Evolutionary conservation across 2,329 filamentous ascomycete species (phyloP).

Genomic region (Huntiella abstrusa): DNA sequence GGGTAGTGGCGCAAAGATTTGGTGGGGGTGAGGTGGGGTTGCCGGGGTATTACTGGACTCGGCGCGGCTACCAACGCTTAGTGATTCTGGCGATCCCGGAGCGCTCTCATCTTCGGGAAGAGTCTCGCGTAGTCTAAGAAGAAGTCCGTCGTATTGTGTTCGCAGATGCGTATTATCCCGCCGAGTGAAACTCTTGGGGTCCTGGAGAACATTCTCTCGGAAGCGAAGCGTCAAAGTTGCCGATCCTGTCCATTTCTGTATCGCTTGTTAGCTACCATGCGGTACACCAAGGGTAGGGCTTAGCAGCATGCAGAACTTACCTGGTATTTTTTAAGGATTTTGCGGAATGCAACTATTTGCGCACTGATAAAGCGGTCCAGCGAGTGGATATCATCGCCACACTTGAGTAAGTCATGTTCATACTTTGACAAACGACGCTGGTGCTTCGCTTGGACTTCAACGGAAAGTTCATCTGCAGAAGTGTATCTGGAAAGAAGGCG

Average conservation of each 20-base stretch:
- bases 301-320: slow-evolving; percentile 19
- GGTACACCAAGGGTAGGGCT: too few species aligned
- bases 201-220: slow-evolving; percentile 42
- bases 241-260: slow-evolving; percentile 66
- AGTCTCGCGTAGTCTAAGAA: slow-evolving; percentile 27
- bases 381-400: slow-evolving; percentile 51
- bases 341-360: slow-evolving; percentile 59
- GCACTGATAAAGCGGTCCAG: slow-evolving; percentile 54
- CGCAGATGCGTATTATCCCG: slow-evolving; percentile 40
- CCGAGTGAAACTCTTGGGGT: slow-evolving; percentile 53
- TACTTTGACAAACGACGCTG: slow-evolving; percentile 35
- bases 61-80: slow-evolving; percentile 13
- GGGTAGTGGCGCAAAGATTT: neutral
- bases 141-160: slow-evolving; percentile 31
- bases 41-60: slow-evolving; percentile 15
- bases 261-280: too few species aligned
- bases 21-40: slow-evolving; percentile 11
- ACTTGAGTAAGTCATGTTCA: slow-evolving; percentile 32
- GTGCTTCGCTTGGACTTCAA: slow-evolving; percentile 19
- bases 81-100: slow-evolving; percentile 22
- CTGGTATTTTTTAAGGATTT: slow-evolving; percentile 71
- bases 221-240: slow-evolving; percentile 45
- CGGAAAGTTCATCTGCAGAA: slow-evolving; percentile 13
- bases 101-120: slow-evolving; percentile 21
- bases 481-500: slow-evolving; percentile 26